Base-by-base conservation (phyloP, 805 yeast species). In the Scheffersomyces coipomensis region DNA sequence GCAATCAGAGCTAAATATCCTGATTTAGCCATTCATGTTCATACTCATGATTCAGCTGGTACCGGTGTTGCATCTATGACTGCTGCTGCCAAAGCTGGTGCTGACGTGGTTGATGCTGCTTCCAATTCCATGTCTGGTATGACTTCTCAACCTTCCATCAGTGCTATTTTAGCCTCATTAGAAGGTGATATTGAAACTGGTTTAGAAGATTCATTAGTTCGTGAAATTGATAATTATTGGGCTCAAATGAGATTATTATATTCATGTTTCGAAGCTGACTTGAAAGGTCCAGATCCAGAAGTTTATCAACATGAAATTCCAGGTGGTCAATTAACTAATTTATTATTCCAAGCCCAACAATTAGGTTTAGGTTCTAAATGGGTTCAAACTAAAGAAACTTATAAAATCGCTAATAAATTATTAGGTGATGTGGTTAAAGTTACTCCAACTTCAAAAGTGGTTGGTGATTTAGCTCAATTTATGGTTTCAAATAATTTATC, bases 261-360 rank as follows among this genome's bases (percentile, higher is more conserved):
- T 75, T 87, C 96, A 35, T 89, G 96, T 67, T 93, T 93, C 68
- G 99, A 89, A 70, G 97, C 99, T 40, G 97, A 93, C 61, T 79
- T 93, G 66, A 93, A 93, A 78, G 99, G 99, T 42, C 98, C 99
- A 44, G 99, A 93, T 70, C 98, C 99, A 55, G 99, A 93, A 68
- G 99, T 93, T 42, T 93, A 93, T 70, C 82, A 83, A 55, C 99
- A 93, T 71, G 99, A 93, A 77, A 93, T 93, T 52, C 99, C 99
- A 43, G 99, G 99, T 75, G 99, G 99, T 49, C 99, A 93, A 73
- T 81, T 93, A 68, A 93, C 99, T 48, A 93, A 93, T 76, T 75
- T 93, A 71, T 71, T 95, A 54, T 93, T 93, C 95, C 99, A 93
- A 75, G 99, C 99, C 43, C 96, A 88, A 70, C 98, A 95, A 71